Conservation (phyloP, 1,139 yeast species). For the Barnettozyma hawaiiensis region DNA sequence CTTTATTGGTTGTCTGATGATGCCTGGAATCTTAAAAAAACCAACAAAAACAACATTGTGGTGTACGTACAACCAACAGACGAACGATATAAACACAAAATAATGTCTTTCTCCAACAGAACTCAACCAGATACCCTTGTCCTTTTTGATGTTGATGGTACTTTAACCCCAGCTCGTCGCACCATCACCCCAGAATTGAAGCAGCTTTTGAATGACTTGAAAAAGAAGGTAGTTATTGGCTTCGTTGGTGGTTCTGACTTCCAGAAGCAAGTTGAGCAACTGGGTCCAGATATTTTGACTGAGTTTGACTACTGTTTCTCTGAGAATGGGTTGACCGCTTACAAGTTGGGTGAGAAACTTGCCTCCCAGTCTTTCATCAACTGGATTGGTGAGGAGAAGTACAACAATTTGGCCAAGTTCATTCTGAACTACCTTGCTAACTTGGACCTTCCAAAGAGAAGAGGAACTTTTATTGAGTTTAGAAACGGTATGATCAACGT, state of each 20-base stretch:
- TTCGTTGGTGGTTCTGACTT: slow-evolving; percentile 98
- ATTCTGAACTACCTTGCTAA: slow-evolving; percentile 79
- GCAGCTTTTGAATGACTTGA: slow-evolving; percentile 61
- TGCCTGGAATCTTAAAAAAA: too few relatives aligned
- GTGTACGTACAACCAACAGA: too few relatives aligned
- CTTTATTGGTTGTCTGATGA: too few relatives aligned
- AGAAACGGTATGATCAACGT: slow-evolving; percentile 99
- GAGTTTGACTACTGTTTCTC: slow-evolving; percentile 95
- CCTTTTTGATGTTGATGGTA: slow-evolving; percentile 96
- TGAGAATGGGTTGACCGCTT: slow-evolving; percentile 97
- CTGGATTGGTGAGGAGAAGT: slow-evolving; percentile 95
- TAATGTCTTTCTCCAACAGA: slow-evolving; percentile 34
- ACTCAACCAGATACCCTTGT: slow-evolving; percentile 47
- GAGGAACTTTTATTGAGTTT: slow-evolving; percentile 98
- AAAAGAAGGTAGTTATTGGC: slow-evolving; percentile 90
- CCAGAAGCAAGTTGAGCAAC: slow-evolving; percentile 91
- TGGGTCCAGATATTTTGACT: slow-evolving; percentile 69
- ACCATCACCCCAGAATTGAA: slow-evolving; percentile 75
- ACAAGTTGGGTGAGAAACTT: slow-evolving; percentile 79
- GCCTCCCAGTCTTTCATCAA: slow-evolving; percentile 90
- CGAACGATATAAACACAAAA: too few relatives aligned
- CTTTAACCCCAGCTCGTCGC: slow-evolving; percentile 96
- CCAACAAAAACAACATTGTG: background rate
- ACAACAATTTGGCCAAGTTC: slow-evolving; percentile 82
- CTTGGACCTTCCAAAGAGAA: slow-evolving; percentile 84